phyloP scores from a whole-genome alignment of 2,329 filamentous ascomycete species.

The Drechslerella dactyloides region DNA sequence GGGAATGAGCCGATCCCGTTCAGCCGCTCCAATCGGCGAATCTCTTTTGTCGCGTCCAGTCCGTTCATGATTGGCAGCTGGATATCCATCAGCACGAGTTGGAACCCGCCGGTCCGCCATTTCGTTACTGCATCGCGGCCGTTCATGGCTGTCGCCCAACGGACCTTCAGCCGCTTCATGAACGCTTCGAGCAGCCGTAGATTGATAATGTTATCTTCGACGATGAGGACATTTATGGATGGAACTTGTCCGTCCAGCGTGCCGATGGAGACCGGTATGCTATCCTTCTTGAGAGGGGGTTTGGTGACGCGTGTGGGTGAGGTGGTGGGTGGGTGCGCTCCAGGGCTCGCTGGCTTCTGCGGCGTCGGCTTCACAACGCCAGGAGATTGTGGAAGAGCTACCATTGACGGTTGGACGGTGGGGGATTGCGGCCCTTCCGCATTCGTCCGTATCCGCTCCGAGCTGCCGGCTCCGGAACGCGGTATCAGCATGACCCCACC shows the following conservation, averaged over 20 bases:
- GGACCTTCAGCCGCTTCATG: slow-evolving; percentile 91
- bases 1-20: slow-evolving; percentile 93
- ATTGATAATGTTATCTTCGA: slow-evolving; percentile 99
- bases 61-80: slow-evolving; percentile 97
- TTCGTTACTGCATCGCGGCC: slow-evolving; percentile 90
- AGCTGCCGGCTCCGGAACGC: slow-evolving; percentile 16
- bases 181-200: slow-evolving; percentile 90
- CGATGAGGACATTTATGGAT: slow-evolving; percentile 95
- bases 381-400: slow-evolving; percentile 41
- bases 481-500: slow-evolving; percentile 45
- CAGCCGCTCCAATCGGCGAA: slow-evolving; percentile 82
- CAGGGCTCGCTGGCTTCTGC: slow-evolving; percentile 42
- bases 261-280: slow-evolving; percentile 58
- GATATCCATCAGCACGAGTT: slow-evolving; percentile 97
- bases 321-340: slow-evolving; percentile 11
- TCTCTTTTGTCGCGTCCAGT: slow-evolving; percentile 92
- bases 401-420: slow-evolving; percentile 31
- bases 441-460: slow-evolving; percentile 27
- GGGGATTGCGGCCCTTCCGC: slow-evolving; percentile 37
- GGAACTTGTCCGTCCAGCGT: slow-evolving; percentile 78
- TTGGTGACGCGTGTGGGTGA: slow-evolving; percentile 32
- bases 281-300: slow-evolving; percentile 34
- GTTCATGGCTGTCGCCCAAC: slow-evolving; percentile 97
- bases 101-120: slow-evolving; percentile 90
- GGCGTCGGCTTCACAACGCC: slow-evolving; percentile 34